These are phyloP conservation scores for Lactarius evosmus DNA, from an alignment of 768 basidiomycete species.

Conservation along the genomic window DNA sequence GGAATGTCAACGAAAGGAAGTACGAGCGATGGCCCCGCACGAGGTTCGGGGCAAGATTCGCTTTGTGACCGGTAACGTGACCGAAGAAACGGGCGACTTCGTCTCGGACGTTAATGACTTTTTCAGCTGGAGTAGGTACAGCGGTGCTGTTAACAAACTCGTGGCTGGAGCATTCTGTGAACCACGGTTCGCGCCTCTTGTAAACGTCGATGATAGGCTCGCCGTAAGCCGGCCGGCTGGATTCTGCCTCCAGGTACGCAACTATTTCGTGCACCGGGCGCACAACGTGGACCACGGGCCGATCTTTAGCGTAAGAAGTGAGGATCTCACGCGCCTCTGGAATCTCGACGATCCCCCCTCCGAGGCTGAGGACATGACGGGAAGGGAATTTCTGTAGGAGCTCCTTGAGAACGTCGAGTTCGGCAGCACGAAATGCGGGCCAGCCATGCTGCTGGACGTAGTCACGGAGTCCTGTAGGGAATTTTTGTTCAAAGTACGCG, in stretches of 20 bases:
- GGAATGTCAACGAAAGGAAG: conserved; percentile 91
- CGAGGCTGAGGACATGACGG: conserved; percentile 80
- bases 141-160: conserved; percentile 78
- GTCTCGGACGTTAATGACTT: conserved; percentile 42
- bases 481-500: conserved; percentile 62
- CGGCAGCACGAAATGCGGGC: conserved; percentile 83
- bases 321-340: conserved; percentile 69
- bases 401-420: conserved; percentile 64
- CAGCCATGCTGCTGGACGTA: conserved; percentile 85
- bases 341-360: conserved; percentile 93
- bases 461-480: conserved; percentile 58
- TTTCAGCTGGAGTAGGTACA: conserved; percentile 26
- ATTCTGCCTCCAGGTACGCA: conserved; percentile 72
- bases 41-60: conserved; percentile 61
- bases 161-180: conserved; percentile 72
- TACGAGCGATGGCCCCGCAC: conserved; percentile 64
- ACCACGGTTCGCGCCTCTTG: conserved; percentile 82
- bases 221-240: conserved; percentile 80
- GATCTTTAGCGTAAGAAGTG: conserved; percentile 56
- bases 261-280: conserved; percentile 81
- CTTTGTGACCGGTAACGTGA: conserved; percentile 71
- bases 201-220: conserved; percentile 86
- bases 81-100: conserved; percentile 86
- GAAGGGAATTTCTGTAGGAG: conserved; percentile 55
- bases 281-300: conserved; percentile 81